Base-by-base conservation (phyloP, 768 basidiomycete genomes). In the Phaeolepiota aurea region DNA sequence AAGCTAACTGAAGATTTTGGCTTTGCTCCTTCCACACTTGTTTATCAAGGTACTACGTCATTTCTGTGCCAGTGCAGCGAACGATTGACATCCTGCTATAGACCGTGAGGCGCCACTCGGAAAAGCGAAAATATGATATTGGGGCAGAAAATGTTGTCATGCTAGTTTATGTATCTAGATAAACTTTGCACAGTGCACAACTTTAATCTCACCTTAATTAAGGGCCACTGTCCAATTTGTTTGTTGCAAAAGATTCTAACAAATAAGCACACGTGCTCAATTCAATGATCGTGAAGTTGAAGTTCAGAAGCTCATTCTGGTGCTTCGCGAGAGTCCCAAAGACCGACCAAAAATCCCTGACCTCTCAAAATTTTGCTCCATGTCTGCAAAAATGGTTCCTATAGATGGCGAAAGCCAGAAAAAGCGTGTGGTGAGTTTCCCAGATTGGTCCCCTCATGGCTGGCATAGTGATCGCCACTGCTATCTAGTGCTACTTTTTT, bases 401-500 rank as follows among this genome's bases (percentile, higher is more conserved):
- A 68, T 87, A 31, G 71, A 82, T 28, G 84, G 85, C 11, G 88
- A 88, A 58, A 65, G 56, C 40, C 76, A 73, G 56, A 86, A 86
- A 67, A 88, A 90, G 65, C 81, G 91, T 43, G 91, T 94, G 40
- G 91, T 92, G 64, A 40, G 88, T 74, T 47, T 53, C 34, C 45
- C 20, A 36, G 38, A 30, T 40, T 40, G 14, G 43, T 31, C 41
- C 32, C 30, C 38, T 43, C 38, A 31, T 22, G 41, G 40, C 23
- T 37, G 36, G 39, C 41, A 42, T 44, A 44, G 39, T 39, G 38
- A 46, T 51, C 48, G 44, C 45, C 40, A 32, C 15, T 41, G 38
- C 41, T 40, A 28, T 38, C 15, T 43, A 96, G 87, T 98, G 94
- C 58, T 99, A 99, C 71, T 99, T 99, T 72, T 99, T 93, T 68